Evolutionary conservation across 2,329 filamentous ascomycete species (phyloP), one percentile per base, ranked within the genome.

Genomic region (Cercospora zeina): DNA sequence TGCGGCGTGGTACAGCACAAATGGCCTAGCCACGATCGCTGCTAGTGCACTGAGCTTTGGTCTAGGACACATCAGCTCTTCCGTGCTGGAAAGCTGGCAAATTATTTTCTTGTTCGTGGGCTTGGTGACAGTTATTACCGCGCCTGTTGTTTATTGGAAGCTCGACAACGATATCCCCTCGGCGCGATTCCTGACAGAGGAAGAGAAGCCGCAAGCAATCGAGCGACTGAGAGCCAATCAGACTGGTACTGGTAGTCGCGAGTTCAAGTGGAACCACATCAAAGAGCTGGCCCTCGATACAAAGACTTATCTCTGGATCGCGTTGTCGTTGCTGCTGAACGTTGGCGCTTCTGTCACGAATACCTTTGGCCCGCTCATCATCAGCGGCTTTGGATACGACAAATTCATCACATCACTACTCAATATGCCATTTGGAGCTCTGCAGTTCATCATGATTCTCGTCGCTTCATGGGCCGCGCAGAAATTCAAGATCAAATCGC

Each of bases 381-480:
- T 89, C 4, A 77, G 77, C 7, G 85, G 85, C 0, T 79, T 89
- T 1, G 85, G 85, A 0, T 87, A 83, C 64, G 80, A 86, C 71
- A 82, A 83, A 58, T 84, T 81, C 72, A 77, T 69, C 2, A 84
- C 85, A 0, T 85, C 82, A 3, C 75, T 89, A 3, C 79, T 89
- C 16, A 89, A 87, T 70, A 89, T 89, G 66, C 87, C 87, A 0
- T 89, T 89, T 63, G 87, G 87, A 1, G 81, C 80, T 0, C 82
- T 83, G 5, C 87, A 89, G 71, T 77, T 84, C 33, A 69, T 85
- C 8, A 76, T 87, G 53, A 87, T 89, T 61, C 73, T 89, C 2
- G 71, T 83, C 5, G 79, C 81, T 0, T 85, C 86, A 0, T 88
- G 80, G 65, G 78, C 85, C 0, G 85, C 85, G 0, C 81, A 85